Base-by-base conservation (phyloP, 768 basidiomycete species). In the Termitomyces sp. region DNA sequence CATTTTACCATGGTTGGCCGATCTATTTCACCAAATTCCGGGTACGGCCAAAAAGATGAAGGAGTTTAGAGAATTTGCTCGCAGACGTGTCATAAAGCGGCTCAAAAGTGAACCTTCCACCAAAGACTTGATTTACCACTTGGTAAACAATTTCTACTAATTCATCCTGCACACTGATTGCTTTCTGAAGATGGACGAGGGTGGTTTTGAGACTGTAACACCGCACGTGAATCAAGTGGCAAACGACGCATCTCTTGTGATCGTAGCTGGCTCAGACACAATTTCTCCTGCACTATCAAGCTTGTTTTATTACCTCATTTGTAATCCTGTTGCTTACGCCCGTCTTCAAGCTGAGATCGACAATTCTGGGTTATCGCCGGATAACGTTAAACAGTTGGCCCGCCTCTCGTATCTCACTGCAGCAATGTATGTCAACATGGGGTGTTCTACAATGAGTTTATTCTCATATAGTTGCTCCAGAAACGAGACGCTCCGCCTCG, bases 261-360 rank as follows among this genome's bases (percentile, higher is more conserved):
- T 65, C 46, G 53, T 61, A 18, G 63, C 64, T 31, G 65, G 67
- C 6, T 61, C 65, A n/a, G 67, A 65, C 44, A 68, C 62, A 16
- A 55, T 63, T 15, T 54, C 65, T 3, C 58, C 62, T 11, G 61
- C 64, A 18, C 62, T 68, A 16, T 59, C 62, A 24, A 60, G 58
- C 37, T 30, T 65, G 8, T 65, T 68, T 41, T 58, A 63, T 52
- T 53, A 63, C 16, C 56, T 68, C 18, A 59, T 66, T 13, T 54
- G 30, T 51, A 15, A 52, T 22, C 36, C 37, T 39, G 51, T 52
- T 22, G 22, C 51, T 6, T 52, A 39, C 18, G 34, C 20, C 24
- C 51, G 51, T 39, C 36, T 52, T n/a, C 51, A 52, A 27, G 24
- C 24, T 16, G 51, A 52, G 22, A 52, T 52, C 16, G 34, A 52